A percentile compares a stretch with the other conserved stretches of the same genome.
Conservation (phyloP, 768 basidiomycete species). For the Lentinula sp. region DNA sequence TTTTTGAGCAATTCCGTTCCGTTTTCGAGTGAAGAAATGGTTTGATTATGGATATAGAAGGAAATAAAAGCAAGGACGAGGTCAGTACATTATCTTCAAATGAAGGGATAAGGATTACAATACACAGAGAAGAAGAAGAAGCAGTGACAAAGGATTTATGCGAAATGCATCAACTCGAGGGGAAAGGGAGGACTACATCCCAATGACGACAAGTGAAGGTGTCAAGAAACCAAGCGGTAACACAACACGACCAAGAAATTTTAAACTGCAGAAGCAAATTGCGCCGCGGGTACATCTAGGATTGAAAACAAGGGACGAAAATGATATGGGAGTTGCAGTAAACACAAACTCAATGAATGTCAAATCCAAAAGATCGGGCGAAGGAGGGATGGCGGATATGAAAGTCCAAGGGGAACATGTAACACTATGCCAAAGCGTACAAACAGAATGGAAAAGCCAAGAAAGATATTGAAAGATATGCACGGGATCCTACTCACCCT, state of each 20-base stretch:
- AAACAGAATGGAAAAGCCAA: background rate
- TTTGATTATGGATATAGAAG: background rate
- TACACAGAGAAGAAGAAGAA: background rate
- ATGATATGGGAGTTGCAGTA: background rate
- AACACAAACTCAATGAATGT: background rate
- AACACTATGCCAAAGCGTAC: background rate
- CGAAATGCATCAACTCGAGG: background rate
- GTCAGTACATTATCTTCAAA: slow-evolving; percentile 5
- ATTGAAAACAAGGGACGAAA: background rate
- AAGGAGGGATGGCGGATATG: background rate
- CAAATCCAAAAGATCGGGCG: background rate
- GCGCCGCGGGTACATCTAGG: background rate
- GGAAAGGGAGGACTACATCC: no score
- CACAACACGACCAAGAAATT: background rate
- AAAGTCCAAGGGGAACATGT: background rate
- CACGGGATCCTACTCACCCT: slow-evolving; percentile 5
- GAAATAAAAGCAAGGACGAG: background rate
- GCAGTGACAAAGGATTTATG: background rate
- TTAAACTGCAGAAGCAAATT: background rate
- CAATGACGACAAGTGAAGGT: no score
- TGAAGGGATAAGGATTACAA: background rate
- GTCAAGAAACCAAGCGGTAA: no score
- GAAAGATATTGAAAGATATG: background rate
- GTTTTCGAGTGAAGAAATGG: background rate
- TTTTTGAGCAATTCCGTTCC: background rate